Conservation (phyloP, 2,329 filamentous ascomycete genomes). For the Pyrenochaeta sp. region DNA sequence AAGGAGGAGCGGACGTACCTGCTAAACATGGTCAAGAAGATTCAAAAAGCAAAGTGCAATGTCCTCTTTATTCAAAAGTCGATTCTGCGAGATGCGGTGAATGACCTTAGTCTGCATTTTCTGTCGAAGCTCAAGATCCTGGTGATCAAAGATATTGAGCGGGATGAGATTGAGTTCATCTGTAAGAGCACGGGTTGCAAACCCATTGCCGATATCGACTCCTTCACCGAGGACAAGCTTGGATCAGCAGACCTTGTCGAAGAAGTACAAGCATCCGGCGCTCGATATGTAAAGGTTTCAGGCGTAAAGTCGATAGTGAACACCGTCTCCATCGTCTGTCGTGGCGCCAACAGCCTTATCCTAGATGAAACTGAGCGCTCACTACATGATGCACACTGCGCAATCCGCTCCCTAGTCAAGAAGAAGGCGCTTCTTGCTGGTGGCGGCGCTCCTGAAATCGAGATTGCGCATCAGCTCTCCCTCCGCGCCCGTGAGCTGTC, state of each 20-base stretch:
- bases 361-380: constrained; percentile 97
- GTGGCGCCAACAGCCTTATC: constrained; percentile 92
- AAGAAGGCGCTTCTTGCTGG: constrained; percentile 99
- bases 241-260: constrained; percentile 93
- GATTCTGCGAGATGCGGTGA: constrained; percentile 95
- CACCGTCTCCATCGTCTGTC: constrained; percentile 93
- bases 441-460: constrained; percentile 94
- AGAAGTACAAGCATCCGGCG: constrained; percentile 85
- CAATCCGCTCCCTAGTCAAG: constrained; percentile 97
- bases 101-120: constrained; percentile 97
- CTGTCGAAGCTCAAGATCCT: constrained; percentile 96
- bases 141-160: constrained; percentile 96
- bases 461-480: constrained; percentile 87
- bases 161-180: constrained; percentile 98
- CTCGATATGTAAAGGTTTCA: constrained; percentile 93
- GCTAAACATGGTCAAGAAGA: constrained; percentile 99
- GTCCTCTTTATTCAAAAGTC: constrained; percentile 98
- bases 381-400: constrained; percentile 96
- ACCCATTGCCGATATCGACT: constrained; percentile 97
- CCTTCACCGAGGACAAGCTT: constrained; percentile 98
- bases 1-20: constrained; percentile 99
- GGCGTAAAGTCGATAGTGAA: constrained; percentile 84
- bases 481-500: constrained; percentile 83
- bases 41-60: constrained; percentile 99
- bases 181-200: constrained; percentile 99